Base-by-base conservation (phyloP, 495 filamentous ascomycete genomes). In the Tuber umbilicatum region DNA sequence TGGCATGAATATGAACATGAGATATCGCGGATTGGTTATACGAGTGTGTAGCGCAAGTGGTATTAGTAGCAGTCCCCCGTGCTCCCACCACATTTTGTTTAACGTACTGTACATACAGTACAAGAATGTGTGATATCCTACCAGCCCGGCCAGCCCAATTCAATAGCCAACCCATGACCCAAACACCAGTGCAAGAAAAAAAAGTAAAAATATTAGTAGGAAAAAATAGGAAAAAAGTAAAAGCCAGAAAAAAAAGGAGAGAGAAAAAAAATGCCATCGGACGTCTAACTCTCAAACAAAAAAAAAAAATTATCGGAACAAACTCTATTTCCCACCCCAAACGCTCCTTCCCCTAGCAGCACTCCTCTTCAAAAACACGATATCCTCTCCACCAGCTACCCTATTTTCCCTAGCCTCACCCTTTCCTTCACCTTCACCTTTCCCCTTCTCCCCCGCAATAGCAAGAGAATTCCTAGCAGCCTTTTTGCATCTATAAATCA, bases 311-410 rank as follows among this genome's bases (percentile, higher is more conserved):
- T 35, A 31, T 5, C 4, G 7, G 55, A 35, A 64, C 55, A 64
- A 35, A 64, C 55, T 35, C 16, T 64, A 64, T 35, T 64, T 64
- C 27, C 39, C 27, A 3, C 42, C 19, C 42, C 3, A 76, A 17
- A 21, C 45, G 19, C 14, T 37, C 27, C 45, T 69, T 37, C 27
- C 31, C 37, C 45, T 78, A 23, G 21, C 39, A 2, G n/a, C 23
- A 27, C 78, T 79, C 37, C 77, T 78, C 23, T 69, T 78, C 72
- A 79, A 72, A 67, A 79, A 79, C 39, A 79, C 38, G 5, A 78
- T 35, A 31, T 35, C 41, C 37, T 42, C 69, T 27, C 76, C 72
- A 21, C 69, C 39, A 0, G 45, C 40, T n/a, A 39, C 72, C 31
- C 69, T 31, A 64, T 79, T 79, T 35, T 69, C 71, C 43, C 6